Evolutionary conservation across 305 asterid genomes (phyloP), one percentile per base, ranked within the genome.

Genomic region (Fraxinus nigra): DNA sequence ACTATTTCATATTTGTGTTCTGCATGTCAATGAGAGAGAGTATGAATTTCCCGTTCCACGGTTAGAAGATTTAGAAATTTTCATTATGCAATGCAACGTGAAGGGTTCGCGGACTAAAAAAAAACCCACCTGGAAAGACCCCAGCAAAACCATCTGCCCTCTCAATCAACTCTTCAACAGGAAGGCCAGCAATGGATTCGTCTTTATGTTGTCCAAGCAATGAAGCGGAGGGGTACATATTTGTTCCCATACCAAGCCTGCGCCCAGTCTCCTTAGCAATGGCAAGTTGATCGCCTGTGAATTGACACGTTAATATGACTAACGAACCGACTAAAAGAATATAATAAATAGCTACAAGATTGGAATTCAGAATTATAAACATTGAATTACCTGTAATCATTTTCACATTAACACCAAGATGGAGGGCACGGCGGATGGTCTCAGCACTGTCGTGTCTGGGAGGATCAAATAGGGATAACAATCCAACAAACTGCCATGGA

Each of bases 121-220:
- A 14, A 22, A 46, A 82, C 90, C 8, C 30, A 95, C 97, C 98
- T 54, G 98, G 98, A 79, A 95, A 95, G 43, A 95, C 98, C 81
- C 98, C 98, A 61, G 98, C 97, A 83, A 95, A 95, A 88, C 98
- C 97, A 84, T 95, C 98, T 3, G 97, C 97, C 83, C 91, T 92
- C 92, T 94, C 97, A 33, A 93, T 92, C 78, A 92, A 86, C 84
- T 93, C 97, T 81, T 93, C 98, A 20, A 93, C 91, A 7, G 97
- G 98, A 84, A 94, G 93, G 72, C 89, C 91, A 7, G 94, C 97
- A n/a, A 91, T 90, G 33, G 94, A 85, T 84, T 92, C 92, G 24
- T 94, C 97, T 87, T 92, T 94, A 93, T 91, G 92, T 63, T 92
- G 86, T 65, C 98, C 98, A 67, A 94, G 95, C 80, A 94, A 83